These are phyloP conservation scores for Phaffomyces antillensis DNA, from an alignment of 805 yeast species.

Conservation along the genomic window DNA sequence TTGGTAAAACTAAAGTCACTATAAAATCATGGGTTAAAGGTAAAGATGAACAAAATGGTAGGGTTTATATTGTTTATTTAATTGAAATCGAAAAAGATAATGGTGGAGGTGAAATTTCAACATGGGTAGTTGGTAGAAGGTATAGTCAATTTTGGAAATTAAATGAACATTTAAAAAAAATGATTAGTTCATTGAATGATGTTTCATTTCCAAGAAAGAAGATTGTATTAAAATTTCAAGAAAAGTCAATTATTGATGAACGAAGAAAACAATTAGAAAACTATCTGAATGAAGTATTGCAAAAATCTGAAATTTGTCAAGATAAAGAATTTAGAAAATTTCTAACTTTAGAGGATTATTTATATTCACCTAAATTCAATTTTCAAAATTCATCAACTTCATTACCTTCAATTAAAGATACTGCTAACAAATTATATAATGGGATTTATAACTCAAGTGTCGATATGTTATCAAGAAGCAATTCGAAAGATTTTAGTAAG, in stretches of 20 bases:
- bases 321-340: constrained; percentile 69
- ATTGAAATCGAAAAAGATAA: constrained; percentile 60
- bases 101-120: constrained; percentile 37
- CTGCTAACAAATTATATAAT: constrained; percentile 16
- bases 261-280: constrained; percentile 54
- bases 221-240: constrained; percentile 66
- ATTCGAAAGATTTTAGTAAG: constrained; percentile 4
- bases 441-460: constrained; percentile 13
- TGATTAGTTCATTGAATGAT: constrained; percentile 38
- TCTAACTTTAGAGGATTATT: constrained; percentile 40
- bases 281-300: constrained; percentile 52
- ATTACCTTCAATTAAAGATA: constrained; percentile 9
- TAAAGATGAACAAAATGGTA: constrained; percentile 37
- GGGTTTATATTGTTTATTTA: constrained; percentile 61
- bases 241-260: constrained; percentile 52
- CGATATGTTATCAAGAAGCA: constrained; percentile 7
- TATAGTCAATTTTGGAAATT: constrained; percentile 76
- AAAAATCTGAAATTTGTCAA: constrained; percentile 63
- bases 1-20: constrained; percentile 50
- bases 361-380: not conserved
- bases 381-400: constrained; percentile 1
- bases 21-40: constrained; percentile 44
- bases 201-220: constrained; percentile 52
- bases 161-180: constrained; percentile 52
- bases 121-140: constrained; percentile 89